phyloP scores from a whole-genome alignment of 345 rosid genomes.

The Euphorbia lathyris region DNA sequence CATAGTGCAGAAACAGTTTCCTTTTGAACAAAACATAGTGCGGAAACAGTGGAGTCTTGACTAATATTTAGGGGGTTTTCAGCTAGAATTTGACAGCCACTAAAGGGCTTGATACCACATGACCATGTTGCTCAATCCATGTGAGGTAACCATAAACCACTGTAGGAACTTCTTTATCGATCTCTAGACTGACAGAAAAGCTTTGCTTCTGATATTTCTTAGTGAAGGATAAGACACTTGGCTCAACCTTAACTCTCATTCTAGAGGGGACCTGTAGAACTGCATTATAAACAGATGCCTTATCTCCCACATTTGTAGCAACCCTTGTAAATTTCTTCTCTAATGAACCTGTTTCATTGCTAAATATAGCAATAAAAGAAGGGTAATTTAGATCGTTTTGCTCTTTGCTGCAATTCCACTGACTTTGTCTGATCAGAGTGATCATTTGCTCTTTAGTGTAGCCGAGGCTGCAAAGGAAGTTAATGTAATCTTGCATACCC shows the following conservation, averaged over 20 bases:
- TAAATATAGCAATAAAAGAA: conserved; percentile 35
- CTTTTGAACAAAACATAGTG: too few relatives aligned
- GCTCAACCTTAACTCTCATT: conserved; percentile 14
- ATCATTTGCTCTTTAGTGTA: conserved; percentile 37
- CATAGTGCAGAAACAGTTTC: too few relatives aligned
- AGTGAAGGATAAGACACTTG: conserved; percentile 1
- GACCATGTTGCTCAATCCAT: conserved; percentile 42
- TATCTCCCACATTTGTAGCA: conserved; percentile 29
- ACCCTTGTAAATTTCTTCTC: conserved; percentile 23
- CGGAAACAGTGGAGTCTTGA: neutral
- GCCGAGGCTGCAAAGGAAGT: conserved; percentile 38
- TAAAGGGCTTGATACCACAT: conserved; percentile 36
- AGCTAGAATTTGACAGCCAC: conserved; percentile 30
- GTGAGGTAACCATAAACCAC: conserved; percentile 29
- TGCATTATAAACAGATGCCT: conserved; percentile 7
- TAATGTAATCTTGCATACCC: conserved; percentile 39
- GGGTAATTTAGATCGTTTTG: conserved; percentile 44
- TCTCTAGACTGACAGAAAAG: conserved; percentile 6
- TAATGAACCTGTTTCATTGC: neutral
- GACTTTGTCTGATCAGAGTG: conserved; percentile 36
- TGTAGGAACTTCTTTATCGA: conserved; percentile 13
- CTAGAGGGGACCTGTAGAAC: conserved; percentile 1
- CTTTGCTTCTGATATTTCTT: conserved; percentile 5
- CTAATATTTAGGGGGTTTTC: neutral
- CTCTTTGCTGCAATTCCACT: conserved; percentile 26